phyloP scores from a whole-genome alignment of 208 protist genomes.

The Leishmania gerbilli region DNA sequence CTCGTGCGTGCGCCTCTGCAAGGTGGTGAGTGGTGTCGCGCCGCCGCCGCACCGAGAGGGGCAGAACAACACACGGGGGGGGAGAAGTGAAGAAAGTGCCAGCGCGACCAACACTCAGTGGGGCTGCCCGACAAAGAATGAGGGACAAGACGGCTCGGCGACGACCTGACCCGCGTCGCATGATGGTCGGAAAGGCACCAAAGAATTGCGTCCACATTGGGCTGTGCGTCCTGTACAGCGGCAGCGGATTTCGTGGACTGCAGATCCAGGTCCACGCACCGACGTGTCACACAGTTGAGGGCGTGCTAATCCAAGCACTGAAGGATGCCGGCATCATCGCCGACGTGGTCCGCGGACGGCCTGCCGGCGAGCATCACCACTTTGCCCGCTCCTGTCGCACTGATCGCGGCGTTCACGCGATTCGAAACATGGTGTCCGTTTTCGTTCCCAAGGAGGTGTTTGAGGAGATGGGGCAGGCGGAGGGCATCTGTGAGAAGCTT shows the following conservation, averaged over 20 bases:
- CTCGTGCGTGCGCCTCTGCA: not conserved
- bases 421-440: conserved; percentile 79
- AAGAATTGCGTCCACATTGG: conserved; percentile 63
- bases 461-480: conserved; percentile 31
- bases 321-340: conserved; percentile 61
- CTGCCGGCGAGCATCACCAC: conserved; percentile 47
- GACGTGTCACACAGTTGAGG: conserved; percentile 83
- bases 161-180: conserved; percentile 34
- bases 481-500: conserved; percentile 31
- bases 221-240: conserved; percentile 72
- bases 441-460: conserved; percentile 49
- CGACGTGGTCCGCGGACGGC: conserved; percentile 40
- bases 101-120: not conserved
- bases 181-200: conserved; percentile 51
- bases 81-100: too few relatives aligned
- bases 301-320: conserved; percentile 73
- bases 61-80: not conserved
- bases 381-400: conserved; percentile 82
- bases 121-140: not conserved
- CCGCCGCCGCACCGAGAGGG: not conserved
- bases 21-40: not conserved
- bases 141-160: conserved; percentile 23
- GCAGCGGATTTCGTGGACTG: conserved; percentile 67
- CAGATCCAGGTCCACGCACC: conserved; percentile 81
- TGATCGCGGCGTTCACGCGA: conserved; percentile 84